Evolutionary conservation across 2,329 filamentous ascomycete genomes (phyloP).

Genomic region (Lasiodiplodia sp.): DNA sequence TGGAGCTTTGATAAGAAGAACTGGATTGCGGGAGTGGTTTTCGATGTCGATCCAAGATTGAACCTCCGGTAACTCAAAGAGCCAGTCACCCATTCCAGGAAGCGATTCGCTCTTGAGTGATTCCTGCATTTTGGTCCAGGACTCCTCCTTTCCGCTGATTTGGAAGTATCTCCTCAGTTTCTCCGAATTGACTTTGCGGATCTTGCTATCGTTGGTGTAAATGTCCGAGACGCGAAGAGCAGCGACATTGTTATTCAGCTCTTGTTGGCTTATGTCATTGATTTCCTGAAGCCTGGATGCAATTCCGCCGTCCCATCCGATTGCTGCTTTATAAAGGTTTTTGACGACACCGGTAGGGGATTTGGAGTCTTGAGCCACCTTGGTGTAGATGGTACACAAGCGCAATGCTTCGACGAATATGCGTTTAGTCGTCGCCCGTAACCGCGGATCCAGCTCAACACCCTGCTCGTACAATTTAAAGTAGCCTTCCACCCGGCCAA

Average conservation of each 20-base stretch:
- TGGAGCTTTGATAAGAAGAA: neutral
- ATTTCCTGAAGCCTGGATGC: neutral
- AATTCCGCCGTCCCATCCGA: neutral
- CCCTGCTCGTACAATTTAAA: neutral
- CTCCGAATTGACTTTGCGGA: neutral
- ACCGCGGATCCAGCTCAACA: neutral
- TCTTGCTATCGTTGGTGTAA: too few relatives aligned
- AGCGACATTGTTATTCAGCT: neutral
- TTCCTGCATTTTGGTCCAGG: neutral
- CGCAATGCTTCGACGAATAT: neutral
- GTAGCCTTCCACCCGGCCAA: neutral
- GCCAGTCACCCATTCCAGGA: neutral
- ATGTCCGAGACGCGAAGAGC: neutral
- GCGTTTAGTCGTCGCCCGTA: neutral
- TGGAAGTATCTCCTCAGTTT: neutral
- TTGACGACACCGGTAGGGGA: neutral
- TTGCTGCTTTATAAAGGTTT: neutral
- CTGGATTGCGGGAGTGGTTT: neutral
- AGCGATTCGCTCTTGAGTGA: neutral
- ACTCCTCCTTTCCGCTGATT: neutral
- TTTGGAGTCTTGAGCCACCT: neutral
- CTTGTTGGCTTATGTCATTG: neutral
- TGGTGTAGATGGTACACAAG: neutral
- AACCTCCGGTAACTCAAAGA: neutral
- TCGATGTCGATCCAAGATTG: neutral